Percentiles rank a stretch among this genome's conserved stretches.
Evolutionary conservation across 441 rosid species (phyloP).

Genomic region (Gossypium davidsonii): DNA sequence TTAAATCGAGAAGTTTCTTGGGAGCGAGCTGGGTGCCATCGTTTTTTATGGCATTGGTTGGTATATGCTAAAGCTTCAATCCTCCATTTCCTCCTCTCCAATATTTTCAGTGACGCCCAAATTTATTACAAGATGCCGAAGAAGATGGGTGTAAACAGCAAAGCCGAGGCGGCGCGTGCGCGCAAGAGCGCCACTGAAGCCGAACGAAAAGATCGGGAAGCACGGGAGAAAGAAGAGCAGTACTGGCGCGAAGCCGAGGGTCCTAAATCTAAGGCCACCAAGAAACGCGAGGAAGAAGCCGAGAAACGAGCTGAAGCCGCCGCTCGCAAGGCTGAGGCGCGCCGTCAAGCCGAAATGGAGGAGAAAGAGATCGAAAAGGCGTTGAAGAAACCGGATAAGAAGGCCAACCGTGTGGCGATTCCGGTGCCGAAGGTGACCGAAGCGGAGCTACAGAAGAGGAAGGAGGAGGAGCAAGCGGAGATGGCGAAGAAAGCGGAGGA

Average conservation of each 20-base stretch:
- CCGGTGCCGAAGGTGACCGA: slow-evolving; percentile 85
- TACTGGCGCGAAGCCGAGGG: slow-evolving; percentile 96
- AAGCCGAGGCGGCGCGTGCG: slow-evolving; percentile 81
- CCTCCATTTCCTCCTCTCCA: not conserved
- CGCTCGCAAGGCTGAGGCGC: slow-evolving; percentile 60
- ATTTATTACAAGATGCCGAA: slow-evolving; percentile 59
- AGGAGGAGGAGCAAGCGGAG: slow-evolving; percentile 72
- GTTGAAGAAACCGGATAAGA: slow-evolving; percentile 75
- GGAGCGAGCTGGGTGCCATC: no score
- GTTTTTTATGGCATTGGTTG: no score
- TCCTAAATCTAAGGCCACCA: slow-evolving; percentile 60
- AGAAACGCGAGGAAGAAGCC: slow-evolving; percentile 84
- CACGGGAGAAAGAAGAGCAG: slow-evolving; percentile 68
- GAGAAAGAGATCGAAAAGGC: slow-evolving; percentile 71
- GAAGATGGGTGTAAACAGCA: slow-evolving; percentile 92
- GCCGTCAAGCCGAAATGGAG: slow-evolving; percentile 75
- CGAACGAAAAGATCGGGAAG: slow-evolving; percentile 66
- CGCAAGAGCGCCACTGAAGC: slow-evolving; percentile 68
- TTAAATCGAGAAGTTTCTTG: no score
- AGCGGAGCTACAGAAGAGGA: slow-evolving; percentile 49
- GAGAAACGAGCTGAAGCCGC: slow-evolving; percentile 78
- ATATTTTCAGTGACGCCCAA: not conserved
- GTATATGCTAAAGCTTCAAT: no score
- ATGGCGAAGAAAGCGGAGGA: slow-evolving; percentile 69
- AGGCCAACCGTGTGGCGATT: slow-evolving; percentile 60